These are phyloP conservation scores for Wickerhamiella pararugosa DNA, from an alignment of 1,139 yeast species.

Conservation along the genomic window DNA sequence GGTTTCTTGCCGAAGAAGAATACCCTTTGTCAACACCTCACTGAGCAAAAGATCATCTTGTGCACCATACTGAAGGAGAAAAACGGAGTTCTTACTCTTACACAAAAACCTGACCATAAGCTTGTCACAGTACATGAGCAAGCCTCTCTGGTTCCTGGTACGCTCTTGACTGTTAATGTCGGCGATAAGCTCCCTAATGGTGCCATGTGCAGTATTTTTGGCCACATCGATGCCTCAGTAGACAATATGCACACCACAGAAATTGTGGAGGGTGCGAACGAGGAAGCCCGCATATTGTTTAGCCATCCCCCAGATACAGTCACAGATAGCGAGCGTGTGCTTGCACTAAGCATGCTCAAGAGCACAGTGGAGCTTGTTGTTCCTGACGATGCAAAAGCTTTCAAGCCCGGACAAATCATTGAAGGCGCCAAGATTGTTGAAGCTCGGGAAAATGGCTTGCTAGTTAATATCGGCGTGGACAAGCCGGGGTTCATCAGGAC, in stretches of 20 bases:
- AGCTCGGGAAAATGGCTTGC: constrained; percentile 32
- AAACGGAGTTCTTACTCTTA: constrained; percentile 9
- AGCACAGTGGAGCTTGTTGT: constrained; percentile 29
- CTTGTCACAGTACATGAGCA: constrained; percentile 13
- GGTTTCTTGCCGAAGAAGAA: constrained; percentile 76
- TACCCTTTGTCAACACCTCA: constrained; percentile 20
- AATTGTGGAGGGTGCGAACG: constrained; percentile 29
- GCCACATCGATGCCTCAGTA: constrained; percentile 59
- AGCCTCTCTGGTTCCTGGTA: constrained; percentile 65
- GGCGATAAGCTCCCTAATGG: constrained; percentile 50
- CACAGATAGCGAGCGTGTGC: constrained; percentile 23
- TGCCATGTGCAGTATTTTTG: constrained; percentile 45
- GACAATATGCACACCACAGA: constrained; percentile 42
- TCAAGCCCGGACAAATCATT: constrained; percentile 62
- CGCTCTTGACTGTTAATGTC: constrained; percentile 58
- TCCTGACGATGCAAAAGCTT: constrained; percentile 34
- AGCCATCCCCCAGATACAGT: constrained; percentile 13
- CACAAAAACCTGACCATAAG: constrained; percentile 5
- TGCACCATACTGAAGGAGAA: constrained; percentile 26
- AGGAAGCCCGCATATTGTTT: constrained; percentile 13
- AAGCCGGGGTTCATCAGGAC: constrained; percentile 31
- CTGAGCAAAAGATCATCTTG: constrained; percentile 29
- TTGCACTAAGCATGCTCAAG: constrained; percentile 51
- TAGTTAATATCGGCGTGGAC: constrained; percentile 31
- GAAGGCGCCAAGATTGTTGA: constrained; percentile 43